Base-by-base conservation (phyloP, 1,284 basidiomycete species). In the Athelia sp. region DNA sequence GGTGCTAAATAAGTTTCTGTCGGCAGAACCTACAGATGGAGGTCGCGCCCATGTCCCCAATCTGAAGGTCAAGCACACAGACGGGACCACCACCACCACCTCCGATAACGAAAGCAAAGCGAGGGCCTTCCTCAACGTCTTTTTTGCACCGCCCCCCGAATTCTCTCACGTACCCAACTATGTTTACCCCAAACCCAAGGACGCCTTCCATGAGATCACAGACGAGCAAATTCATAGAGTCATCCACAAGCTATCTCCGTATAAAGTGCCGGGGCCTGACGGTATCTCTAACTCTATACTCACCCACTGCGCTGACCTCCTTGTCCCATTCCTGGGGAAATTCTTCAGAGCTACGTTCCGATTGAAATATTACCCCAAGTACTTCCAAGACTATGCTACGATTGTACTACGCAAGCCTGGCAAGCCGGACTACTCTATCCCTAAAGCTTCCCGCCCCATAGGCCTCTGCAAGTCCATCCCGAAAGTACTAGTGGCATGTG, bases 101-200 rank as follows among this genome's bases (percentile, higher is more conserved):
- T 57, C 68, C 68, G 47, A 65, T 61, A 51, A 73, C 60, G 55
- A 73, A 62, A 59, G 71, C 68, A 61, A 70, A 58, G 50, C 70
- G 72, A 38, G 79, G 60, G 45, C 69, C 60, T 32, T 76, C 68
- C 55, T 74, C 69, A 48, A 81, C 64, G 4, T 75, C 15, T 62
- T 59, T 50, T 59, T 56, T 43, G 52, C 50, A 9, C 46, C 45
- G 2, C 55, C 51, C 48, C 60, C 38, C 32, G 45, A 14, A 3
- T 10, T 15, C 0, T 10, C 45, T 15, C 11, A n/a, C 10, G 45
- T 50, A 19, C 6, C n/a, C 1, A 24, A 53, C 14, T 43, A 26
- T 8, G 19, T 45, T 1, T 65, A 68, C 51, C 62, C 64, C 17
- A 23, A 35, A 1, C 60, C 60, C 9, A 49, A 58, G 0, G 51